Base-by-base conservation (phyloP, 2,329 filamentous ascomycete genomes). In the Xylariaceae sp. region DNA sequence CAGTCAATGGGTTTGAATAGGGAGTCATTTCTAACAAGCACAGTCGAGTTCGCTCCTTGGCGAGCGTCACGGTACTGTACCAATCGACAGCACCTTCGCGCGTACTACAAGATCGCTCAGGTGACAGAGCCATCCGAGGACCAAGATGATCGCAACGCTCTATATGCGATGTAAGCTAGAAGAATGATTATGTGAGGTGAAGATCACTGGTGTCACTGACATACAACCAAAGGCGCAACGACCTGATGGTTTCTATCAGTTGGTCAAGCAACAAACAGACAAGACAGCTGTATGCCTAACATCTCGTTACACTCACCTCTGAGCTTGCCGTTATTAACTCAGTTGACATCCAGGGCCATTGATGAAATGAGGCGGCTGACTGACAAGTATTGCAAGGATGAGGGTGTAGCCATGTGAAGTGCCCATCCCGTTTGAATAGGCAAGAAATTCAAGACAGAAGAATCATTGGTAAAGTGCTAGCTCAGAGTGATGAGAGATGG, bases 141-240 rank as follows among this genome's bases (percentile, higher is more conserved):
- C 23, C 25, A 33, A 16, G 42, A 44, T 5, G 42, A 44, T 10
- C 36, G 42, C 19, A 19, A 38, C 21, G 42, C 35, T 10, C 33
- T 44, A 22, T 44, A 44, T n/a, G 42, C 42, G 2, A 22, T 38
- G 42, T 44, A 25, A 38, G 42, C 11, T 17, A 25, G n/a, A 22
- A 38, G 14, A 22, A 3, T 5, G 22, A 22, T 8, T 38, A 17
- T 22, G 33, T 16, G 14, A 6, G 7, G 19, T 21, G 6, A 22
- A 38, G 7, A 8, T 32, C 16, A 14, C 27, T 14, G 7, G n/a
- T 4, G 16, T 14, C 12, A 16, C 27, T 32, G 4, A 32, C 16
- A 32, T 12, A 3, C 12, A 8, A 32, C 4, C 7, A 16, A 10
- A 38, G 36, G 22, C 36, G 36, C 19, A 4, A 3, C 3, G 36